These are phyloP conservation scores for Gentiana dahurica DNA, from an alignment of 257 asterid genomes.

Conservation along the genomic window DNA sequence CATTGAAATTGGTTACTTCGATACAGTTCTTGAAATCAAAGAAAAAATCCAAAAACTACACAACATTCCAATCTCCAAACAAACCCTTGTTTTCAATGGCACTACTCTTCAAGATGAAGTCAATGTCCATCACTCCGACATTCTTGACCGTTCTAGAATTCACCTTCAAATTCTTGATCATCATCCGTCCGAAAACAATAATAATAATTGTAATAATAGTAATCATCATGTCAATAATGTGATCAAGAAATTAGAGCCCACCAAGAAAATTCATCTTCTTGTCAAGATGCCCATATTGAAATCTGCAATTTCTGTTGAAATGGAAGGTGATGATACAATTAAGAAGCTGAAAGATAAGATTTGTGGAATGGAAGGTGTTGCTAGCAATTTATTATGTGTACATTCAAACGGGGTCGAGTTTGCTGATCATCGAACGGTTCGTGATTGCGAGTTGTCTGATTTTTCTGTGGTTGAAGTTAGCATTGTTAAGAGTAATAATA, in stretches of 20 bases:
- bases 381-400: conserved; percentile 11
- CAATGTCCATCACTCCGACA: conserved; percentile 38
- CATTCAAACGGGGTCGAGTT: conserved; percentile 34
- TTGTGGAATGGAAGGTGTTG: conserved; percentile 28
- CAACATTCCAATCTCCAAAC: conserved; percentile 42
- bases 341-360: conserved; percentile 35
- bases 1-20: conserved; percentile 60
- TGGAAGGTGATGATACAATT: conserved; percentile 28
- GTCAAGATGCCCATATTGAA: conserved; percentile 31
- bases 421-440: conserved; percentile 26
- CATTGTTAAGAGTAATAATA: background rate
- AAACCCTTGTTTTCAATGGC: conserved; percentile 49
- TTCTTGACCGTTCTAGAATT: conserved; percentile 47
- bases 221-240: background rate
- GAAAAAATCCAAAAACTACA: conserved; percentile 37
- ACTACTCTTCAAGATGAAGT: conserved; percentile 40
- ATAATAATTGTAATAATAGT: background rate
- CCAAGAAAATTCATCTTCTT: conserved; percentile 19
- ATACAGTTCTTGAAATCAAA: conserved; percentile 54
- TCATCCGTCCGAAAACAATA: conserved; percentile 11
- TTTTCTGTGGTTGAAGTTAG: conserved; percentile 29
- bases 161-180: conserved; percentile 8
- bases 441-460: conserved; percentile 23
- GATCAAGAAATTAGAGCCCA: background rate
- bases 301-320: conserved; percentile 15